A percentile compares a stretch with the other conserved stretches of the same genome.
Conservation (phyloP, 1,139 yeast genomes). For the Candida glucosophila region DNA sequence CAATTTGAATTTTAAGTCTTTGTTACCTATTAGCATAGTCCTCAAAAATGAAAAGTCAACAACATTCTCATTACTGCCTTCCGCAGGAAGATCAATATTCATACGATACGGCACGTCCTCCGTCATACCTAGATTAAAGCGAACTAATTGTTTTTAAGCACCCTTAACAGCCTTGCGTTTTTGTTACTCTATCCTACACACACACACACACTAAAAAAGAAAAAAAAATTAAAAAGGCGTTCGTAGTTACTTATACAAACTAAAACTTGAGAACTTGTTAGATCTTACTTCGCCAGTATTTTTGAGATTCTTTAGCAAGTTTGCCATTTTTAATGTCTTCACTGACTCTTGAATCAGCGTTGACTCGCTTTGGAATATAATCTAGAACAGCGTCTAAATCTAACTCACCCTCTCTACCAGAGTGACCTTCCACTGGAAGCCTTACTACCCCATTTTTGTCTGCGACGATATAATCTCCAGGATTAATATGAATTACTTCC, state of each 20-base stretch:
- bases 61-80: no score
- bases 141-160: no score
- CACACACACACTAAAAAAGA: no score
- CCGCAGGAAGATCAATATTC: no score
- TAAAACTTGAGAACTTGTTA: constrained; percentile 5
- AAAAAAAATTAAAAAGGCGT: no score
- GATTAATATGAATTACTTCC: constrained; percentile 33
- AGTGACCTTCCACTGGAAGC: constrained; percentile 27
- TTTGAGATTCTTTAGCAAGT: constrained; percentile 62
- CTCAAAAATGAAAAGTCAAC: constrained; percentile 13
- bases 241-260: no score
- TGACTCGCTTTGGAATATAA: constrained; percentile 59
- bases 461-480: constrained; percentile 68
- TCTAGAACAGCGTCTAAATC: constrained; percentile 31
- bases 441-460: constrained; percentile 75
- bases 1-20: constrained; percentile 27
- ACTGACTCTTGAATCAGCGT: constrained; percentile 70
- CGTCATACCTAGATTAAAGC: no score
- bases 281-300: constrained; percentile 31
- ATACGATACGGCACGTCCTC: no score
- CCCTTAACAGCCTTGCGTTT: no score
- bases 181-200: no score
- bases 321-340: constrained; percentile 60
- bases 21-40: constrained; percentile 31
- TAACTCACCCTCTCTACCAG: constrained; percentile 9